These are phyloP conservation scores for Termitomyces sp. DNA, from an alignment of 768 basidiomycete genomes.

Conservation along the genomic window DNA sequence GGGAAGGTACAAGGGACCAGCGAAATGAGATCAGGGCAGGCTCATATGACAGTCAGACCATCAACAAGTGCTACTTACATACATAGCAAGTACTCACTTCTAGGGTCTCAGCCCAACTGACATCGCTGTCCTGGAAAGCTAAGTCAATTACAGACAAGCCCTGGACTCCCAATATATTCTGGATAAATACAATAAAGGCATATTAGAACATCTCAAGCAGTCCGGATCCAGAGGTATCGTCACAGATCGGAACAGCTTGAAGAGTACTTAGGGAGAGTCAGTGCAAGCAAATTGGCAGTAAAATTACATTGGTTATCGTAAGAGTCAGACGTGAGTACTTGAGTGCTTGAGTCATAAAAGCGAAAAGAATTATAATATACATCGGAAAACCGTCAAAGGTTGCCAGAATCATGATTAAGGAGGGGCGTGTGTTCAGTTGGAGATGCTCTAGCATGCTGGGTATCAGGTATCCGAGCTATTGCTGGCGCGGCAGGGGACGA, in stretches of 20 bases:
- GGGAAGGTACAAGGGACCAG: background rate
- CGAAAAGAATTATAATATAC: constrained; percentile 4
- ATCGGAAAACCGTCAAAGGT: constrained; percentile 3
- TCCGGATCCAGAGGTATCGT: background rate
- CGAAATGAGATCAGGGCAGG: background rate
- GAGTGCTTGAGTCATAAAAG: constrained; percentile 3
- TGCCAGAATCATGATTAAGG: constrained; percentile 20
- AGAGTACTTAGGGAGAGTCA: too few species aligned
- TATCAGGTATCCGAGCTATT: constrained; percentile 3
- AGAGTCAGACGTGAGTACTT: constrained; percentile 12
- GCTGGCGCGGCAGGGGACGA: constrained; percentile 4
- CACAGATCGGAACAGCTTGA: too few species aligned
- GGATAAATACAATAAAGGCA: background rate
- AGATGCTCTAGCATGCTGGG: constrained; percentile 11
- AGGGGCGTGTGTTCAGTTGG: constrained; percentile 39
- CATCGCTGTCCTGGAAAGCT: too few species aligned
- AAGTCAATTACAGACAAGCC: background rate
- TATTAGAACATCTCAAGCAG: background rate
- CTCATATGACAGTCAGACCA: too few species aligned
- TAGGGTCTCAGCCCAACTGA: background rate
- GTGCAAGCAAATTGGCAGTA: background rate
- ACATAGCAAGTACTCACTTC: too few species aligned
- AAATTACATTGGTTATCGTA: constrained; percentile 17
- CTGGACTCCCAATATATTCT: background rate
- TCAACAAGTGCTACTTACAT: too few species aligned